phyloP scores from a whole-genome alignment of 257 asterid species.

The Solanum chaucha region DNA sequence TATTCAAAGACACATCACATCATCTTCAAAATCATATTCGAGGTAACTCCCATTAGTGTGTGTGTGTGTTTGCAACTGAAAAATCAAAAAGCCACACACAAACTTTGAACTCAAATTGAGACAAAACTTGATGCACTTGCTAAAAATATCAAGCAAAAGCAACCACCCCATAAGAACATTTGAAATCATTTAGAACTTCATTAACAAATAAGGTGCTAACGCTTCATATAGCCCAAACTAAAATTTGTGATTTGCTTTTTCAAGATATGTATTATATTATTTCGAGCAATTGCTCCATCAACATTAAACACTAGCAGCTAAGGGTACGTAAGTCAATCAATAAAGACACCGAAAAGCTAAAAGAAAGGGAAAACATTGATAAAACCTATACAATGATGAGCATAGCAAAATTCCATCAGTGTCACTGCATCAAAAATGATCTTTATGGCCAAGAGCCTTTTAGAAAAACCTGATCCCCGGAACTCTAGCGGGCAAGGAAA shows the following conservation, averaged over 20 bases:
- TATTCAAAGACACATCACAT: background rate
- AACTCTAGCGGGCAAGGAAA: too few species aligned
- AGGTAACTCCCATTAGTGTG: background rate
- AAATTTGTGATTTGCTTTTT: slow-evolving; percentile 7
- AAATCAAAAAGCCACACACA: background rate
- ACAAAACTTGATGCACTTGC: background rate
- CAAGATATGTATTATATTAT: slow-evolving; percentile 21
- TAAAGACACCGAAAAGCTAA: background rate
- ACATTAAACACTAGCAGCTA: slow-evolving; percentile 29
- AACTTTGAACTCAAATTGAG: background rate
- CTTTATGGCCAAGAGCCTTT: slow-evolving; percentile 8
- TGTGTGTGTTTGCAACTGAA: background rate
- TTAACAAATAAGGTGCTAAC: slow-evolving; percentile 6
- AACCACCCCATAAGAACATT: background rate
- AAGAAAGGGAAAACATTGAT: background rate
- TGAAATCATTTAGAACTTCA: background rate
- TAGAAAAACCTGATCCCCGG: too few species aligned
- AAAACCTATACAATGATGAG: slow-evolving; percentile 27
- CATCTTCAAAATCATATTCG: background rate
- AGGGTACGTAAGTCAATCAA: slow-evolving; percentile 6
- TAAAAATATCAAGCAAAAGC: background rate
- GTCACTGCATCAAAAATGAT: too few species aligned
- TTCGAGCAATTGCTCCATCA: slow-evolving; percentile 22
- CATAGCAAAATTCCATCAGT: slow-evolving; percentile 18
- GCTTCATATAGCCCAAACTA: slow-evolving; percentile 18